Base-by-base conservation (phyloP, 345 rosid species). In the Rubroshorea leprosula region DNA sequence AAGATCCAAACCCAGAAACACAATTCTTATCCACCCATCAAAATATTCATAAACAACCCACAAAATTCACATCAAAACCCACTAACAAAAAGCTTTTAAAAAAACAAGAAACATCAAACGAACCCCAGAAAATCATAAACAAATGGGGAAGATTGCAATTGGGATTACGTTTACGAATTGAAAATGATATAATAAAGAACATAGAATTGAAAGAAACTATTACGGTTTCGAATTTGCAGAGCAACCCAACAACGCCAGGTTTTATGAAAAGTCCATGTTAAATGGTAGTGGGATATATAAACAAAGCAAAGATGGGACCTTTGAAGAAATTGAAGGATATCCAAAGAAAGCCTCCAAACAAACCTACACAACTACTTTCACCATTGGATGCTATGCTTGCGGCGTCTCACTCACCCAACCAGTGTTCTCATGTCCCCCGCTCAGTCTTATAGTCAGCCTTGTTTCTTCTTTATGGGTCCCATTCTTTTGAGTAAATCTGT, bases 171-270 rank as follows among this genome's bases (percentile, higher is more conserved):
- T 78, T 54, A 54, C 39, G 29, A 70, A 43, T 51, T 56, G 25
- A 51, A 55, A 56, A 45, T 24, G 62, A 45, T 17, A n/a, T 17
- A 21, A 58, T 15, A 52, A 18, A 19, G 51, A 64, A 63, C 41
- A 43, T 14, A 23, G 21, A 20, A 51, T 62, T n/a, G 12, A 53
- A 23, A 20, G 18, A 29, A 51, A 26, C 50, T 64, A 49, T 68
- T 67, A 75, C 79, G 69, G 84, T 74, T 76, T 76, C 79, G 68
- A 72, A 67, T 74, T 43, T 26, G 69, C 67, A 67, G 68, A 71
- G 55, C 58, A 60, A 46, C 74, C 72, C 67, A 62, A 69, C 68
- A 62, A 51, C 64, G 41, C 58, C 41, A 35, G 12, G 12, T 68
- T 56, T 67, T 72, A 54, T 53, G 76, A 61, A 55, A 66, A 69